Percentiles rank a stretch among this genome's conserved stretches.
Evolutionary conservation across 2,329 filamentous ascomycete species (phyloP).

Genomic region (Monosporascus ibericus): DNA sequence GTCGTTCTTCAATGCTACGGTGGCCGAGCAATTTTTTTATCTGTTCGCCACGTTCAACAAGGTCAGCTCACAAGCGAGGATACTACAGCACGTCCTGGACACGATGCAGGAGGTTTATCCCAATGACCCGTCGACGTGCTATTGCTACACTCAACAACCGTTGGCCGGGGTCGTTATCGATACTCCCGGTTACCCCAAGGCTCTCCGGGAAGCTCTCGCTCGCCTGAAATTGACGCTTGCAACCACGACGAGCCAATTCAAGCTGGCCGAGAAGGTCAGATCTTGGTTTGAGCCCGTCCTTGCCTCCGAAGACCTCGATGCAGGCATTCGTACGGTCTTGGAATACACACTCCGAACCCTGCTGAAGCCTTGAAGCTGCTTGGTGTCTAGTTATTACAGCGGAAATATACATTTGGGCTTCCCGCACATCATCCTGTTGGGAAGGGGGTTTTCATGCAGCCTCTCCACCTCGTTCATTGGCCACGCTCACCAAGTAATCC

Average conservation of each 20-base stretch:
- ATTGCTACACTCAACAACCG: constrained; percentile 66
- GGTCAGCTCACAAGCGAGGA: constrained; percentile 56
- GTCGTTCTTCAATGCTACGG: constrained; percentile 57
- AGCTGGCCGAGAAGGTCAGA: constrained; percentile 41
- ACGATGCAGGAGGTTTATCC: constrained; percentile 56
- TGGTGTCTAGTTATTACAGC: background rate
- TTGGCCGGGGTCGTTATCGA: constrained; percentile 58
- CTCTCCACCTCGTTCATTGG: constrained; percentile 30
- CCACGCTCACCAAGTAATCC: constrained; percentile 52
- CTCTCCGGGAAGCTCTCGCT: constrained; percentile 59
- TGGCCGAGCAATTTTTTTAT: constrained; percentile 74
- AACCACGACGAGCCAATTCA: constrained; percentile 37
- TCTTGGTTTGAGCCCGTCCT: constrained; percentile 52
- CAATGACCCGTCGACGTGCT: constrained; percentile 55
- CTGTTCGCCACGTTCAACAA: constrained; percentile 67
- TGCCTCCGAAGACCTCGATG: constrained; percentile 43
- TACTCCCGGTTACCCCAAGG: constrained; percentile 67
- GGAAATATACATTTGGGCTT: background rate
- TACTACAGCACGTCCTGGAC: constrained; percentile 69
- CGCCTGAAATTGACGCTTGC: constrained; percentile 49
- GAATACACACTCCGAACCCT: constrained; percentile 38
- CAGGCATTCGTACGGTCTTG: constrained; percentile 49
- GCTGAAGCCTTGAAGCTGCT: constrained; percentile 15
- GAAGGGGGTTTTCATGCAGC: constrained; percentile 2
- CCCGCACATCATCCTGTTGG: background rate